These are phyloP conservation scores for Tagetes erecta DNA, from an alignment of 129 eudicot species.

Conservation along the genomic window DNA sequence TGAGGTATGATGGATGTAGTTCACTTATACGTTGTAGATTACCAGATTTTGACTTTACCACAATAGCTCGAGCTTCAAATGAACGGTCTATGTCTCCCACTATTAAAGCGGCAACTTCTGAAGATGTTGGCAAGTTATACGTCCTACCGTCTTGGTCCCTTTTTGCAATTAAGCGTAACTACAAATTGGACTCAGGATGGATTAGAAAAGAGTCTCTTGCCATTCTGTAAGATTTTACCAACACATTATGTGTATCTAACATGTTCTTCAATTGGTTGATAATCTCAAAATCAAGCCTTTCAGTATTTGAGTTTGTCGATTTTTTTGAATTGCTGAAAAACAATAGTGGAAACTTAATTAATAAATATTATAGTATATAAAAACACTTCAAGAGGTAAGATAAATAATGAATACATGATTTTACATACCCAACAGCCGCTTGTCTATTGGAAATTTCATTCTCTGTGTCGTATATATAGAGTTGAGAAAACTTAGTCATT, in stretches of 20 bases:
- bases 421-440: too few species aligned
- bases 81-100: neutral
- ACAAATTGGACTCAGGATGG: neutral
- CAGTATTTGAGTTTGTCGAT: too few species aligned
- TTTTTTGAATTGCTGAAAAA: too few species aligned
- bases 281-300: neutral
- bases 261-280: neutral
- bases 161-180: neutral
- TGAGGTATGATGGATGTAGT: neutral
- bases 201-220: too few species aligned
- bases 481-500: too few species aligned
- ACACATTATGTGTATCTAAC: neutral
- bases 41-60: neutral
- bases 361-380: too few species aligned
- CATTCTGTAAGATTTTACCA: neutral
- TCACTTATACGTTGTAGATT: neutral
- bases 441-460: too few species aligned
- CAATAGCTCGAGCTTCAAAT: neutral
- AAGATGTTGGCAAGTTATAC: neutral
- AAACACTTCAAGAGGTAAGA: too few species aligned
- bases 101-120: neutral
- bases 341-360: too few species aligned
- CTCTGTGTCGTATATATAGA: too few species aligned
- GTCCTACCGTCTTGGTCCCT: neutral
- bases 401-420: too few species aligned